Base-by-base conservation (phyloP, 192 early-diverging fungal species). In the Coemansia sp. region DNA sequence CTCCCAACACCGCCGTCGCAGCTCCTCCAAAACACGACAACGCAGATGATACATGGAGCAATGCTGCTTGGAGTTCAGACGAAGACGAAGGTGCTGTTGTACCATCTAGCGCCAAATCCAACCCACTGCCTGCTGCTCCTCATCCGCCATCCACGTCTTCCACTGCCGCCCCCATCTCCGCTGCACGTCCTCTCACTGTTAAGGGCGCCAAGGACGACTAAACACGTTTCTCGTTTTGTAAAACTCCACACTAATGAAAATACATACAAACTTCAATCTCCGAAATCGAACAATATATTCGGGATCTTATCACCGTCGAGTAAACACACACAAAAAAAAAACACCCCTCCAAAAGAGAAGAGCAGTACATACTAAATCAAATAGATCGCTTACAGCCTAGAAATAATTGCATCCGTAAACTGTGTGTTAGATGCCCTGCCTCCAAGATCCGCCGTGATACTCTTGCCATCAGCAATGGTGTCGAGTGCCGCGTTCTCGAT, bases 401-500 rank as follows among this genome's bases (percentile, higher is more conserved):
- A 57, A 68, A 98, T 97, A 58, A 98, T 90, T 22, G 86, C 92
- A 11, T 93, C 79, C 8, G 94, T 96, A 82, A 92, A 94, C 71
- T 89, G 81, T 9, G 89, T 86, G 78, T 90, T 95, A 57, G 92
- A 90, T 14, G 91, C 80, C 46, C 76, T 84, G 67, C 96, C 96
- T 62, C 94, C 94, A 54, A 98, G 84, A 87, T 98, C 96, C 20
- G 90, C 91, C 31, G 96, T 98, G 66, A 94, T 85, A 51, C 71
- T 57, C 80, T 92, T 89, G 76, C 95, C 94, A 53, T 95, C 93
- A 70, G 95, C 93, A 82, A 98, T 96, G 62, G 95, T 96, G 64
- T 85, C 87, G 50, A 98, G 84, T n/a, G 95, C 93, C 56, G 97
- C 94, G 56, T 75, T 68, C 80, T 98, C 94, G 78, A 98, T 95